A percentile compares a stretch with the other conserved stretches of the same genome.
Conservation (phyloP, 192 early-diverging fungal species). For the Polychytrium aggregatum region DNA sequence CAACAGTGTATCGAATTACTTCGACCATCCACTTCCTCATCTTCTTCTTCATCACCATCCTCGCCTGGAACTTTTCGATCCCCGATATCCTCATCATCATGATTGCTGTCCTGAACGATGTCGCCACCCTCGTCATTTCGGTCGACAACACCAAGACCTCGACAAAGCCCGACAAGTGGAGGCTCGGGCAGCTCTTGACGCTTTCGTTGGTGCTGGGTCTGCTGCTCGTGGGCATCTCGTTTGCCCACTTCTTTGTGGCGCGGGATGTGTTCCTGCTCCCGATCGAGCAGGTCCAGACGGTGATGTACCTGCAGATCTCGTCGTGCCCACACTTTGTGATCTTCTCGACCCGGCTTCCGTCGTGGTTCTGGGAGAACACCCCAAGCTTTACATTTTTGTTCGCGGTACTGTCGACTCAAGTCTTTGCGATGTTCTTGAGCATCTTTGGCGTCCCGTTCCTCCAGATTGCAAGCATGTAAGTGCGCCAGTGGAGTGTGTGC, state of each 20-base stretch:
- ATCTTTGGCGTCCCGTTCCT: constrained; percentile 47
- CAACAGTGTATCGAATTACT: constrained; percentile 80
- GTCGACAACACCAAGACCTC: constrained; percentile 92
- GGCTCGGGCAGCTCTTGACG: constrained; percentile 82
- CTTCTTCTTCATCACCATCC: constrained; percentile 87
- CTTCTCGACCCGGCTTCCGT: constrained; percentile 84
- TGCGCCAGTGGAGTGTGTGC: background rate
- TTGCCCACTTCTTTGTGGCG: constrained; percentile 76
- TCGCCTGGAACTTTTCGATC: constrained; percentile 71
- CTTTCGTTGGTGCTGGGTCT: constrained; percentile 67
- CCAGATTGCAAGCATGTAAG: constrained; percentile 20
- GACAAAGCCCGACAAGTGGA: constrained; percentile 82
- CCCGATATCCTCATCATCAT: constrained; percentile 70
- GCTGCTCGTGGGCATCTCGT: constrained; percentile 64
- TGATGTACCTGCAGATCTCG: constrained; percentile 89
- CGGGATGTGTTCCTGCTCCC: constrained; percentile 31
- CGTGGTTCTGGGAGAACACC: constrained; percentile 79
- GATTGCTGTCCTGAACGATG: constrained; percentile 86
- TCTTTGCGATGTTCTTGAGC: constrained; percentile 85
- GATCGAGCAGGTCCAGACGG: constrained; percentile 6
- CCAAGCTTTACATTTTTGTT: constrained; percentile 69
- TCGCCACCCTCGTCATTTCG: constrained; percentile 70
- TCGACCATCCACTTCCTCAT: constrained; percentile 92
- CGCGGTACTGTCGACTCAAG: constrained; percentile 78
- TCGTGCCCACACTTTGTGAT: constrained; percentile 93